phyloP scores from a whole-genome alignment of 1,139 yeast species.

The Geotrichum fermentans region DNA sequence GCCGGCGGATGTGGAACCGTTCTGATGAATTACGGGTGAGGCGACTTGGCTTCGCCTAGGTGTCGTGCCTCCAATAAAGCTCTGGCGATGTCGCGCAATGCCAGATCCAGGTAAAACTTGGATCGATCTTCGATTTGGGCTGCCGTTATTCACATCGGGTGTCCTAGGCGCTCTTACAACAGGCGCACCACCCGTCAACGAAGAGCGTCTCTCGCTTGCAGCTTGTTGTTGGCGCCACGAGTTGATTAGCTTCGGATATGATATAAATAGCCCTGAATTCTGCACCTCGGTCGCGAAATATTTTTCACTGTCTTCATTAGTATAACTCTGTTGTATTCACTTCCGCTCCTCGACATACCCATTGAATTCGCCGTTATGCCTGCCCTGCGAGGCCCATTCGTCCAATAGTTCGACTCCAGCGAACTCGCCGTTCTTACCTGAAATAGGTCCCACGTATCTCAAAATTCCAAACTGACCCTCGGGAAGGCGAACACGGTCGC shows the following conservation, averaged over 20 bases:
- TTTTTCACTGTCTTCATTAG: conserved; percentile 5
- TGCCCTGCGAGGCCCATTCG: conserved; percentile 60
- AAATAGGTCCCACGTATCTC: conserved; percentile 67
- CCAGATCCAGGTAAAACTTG: conserved; percentile 9
- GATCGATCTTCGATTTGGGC: conserved; percentile 7
- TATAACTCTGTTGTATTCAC: neutral
- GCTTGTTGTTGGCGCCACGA: conserved; percentile 8
- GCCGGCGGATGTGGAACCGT: neutral
- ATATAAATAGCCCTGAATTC: conserved; percentile 28
- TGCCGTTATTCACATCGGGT: neutral
- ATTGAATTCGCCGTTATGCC: conserved; percentile 68
- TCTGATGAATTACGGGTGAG: neutral
- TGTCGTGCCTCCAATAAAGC: conserved; percentile 1
- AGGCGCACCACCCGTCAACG: conserved; percentile 6
- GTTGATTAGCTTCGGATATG: conserved; percentile 18
- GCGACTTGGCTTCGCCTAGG: conserved; percentile 3
- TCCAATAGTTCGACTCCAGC: conserved; percentile 84
- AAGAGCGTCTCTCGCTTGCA: conserved; percentile 2
- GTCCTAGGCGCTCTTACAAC: conserved; percentile 7
- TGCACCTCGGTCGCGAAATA: conserved; percentile 19
- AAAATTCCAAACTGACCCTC: conserved; percentile 53
- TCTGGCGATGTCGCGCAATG: conserved; percentile 9
- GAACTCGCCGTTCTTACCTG: conserved; percentile 70
- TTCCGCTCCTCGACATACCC: conserved; percentile 34
- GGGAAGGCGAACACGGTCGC: conserved; percentile 41